Evolutionary conservation across 164 flowering plant genomes (phyloP).

Genomic region (Umbellularia californica): DNA sequence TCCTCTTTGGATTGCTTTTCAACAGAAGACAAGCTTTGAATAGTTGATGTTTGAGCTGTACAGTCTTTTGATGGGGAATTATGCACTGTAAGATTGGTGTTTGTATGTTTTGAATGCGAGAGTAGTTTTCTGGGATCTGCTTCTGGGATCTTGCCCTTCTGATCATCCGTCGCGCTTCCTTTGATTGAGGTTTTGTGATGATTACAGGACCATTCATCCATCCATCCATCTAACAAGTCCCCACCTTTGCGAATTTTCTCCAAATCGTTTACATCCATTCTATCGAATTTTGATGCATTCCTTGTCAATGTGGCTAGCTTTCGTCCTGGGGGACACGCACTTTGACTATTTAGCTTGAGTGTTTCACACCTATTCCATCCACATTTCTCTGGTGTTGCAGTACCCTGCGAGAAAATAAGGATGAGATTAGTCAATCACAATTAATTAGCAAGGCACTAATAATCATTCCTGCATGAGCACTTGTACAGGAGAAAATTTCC

Average conservation of each 20-base stretch:
- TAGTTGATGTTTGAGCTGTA: slow-evolving; percentile 31
- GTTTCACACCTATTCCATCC: slow-evolving; percentile 27
- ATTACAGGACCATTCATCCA: slow-evolving; percentile 36
- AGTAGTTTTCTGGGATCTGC: slow-evolving; percentile 72
- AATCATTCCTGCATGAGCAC: no score
- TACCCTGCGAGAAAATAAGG: slow-evolving; percentile 27
- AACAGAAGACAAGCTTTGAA: slow-evolving; percentile 32
- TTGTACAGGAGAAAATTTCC: no score
- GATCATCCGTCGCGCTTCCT: slow-evolving; percentile 34
- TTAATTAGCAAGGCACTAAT: no score
- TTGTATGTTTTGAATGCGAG: slow-evolving; percentile 22
- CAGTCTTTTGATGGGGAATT: slow-evolving; percentile 44
- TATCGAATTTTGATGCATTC: slow-evolving; percentile 36
- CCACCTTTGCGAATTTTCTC: slow-evolving; percentile 21
- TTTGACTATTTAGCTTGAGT: slow-evolving; percentile 34
- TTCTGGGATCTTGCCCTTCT: slow-evolving; percentile 62
- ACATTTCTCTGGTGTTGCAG: slow-evolving; percentile 32
- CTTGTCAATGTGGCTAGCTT: slow-evolving; percentile 23
- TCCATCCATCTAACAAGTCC: slow-evolving; percentile 52
- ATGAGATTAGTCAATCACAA: no score
- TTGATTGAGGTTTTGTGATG: slow-evolving; percentile 16
- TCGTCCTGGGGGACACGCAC: background rate
- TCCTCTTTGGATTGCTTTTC: slow-evolving; percentile 36
- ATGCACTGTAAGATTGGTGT: slow-evolving; percentile 16
- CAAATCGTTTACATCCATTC: slow-evolving; percentile 17